phyloP scores from a whole-genome alignment of 2,329 filamentous ascomycete genomes.

The Diaporthe sp. region DNA sequence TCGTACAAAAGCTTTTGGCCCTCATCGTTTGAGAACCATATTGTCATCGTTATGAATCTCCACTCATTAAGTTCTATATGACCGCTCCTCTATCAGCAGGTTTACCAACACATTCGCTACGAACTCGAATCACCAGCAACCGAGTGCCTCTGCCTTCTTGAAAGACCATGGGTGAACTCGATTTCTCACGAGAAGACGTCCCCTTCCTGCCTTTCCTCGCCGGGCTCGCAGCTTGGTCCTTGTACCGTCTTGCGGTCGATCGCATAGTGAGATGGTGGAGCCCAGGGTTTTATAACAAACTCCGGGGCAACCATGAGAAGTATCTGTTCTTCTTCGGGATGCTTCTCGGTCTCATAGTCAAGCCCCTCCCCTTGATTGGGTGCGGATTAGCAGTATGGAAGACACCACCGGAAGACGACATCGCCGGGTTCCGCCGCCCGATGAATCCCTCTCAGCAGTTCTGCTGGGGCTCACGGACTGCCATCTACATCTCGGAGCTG shows the following conservation, averaged over 20 bases:
- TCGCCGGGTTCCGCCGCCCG: conserved; percentile 42
- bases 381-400: conserved; percentile 43
- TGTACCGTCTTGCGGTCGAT: conserved; percentile 39
- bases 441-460: conserved; percentile 44
- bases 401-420: conserved; percentile 44
- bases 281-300: conserved; percentile 41
- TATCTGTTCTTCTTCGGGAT: conserved; percentile 44
- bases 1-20: background rate
- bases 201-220: conserved; percentile 43
- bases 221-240: conserved; percentile 41
- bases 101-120: too few species aligned
- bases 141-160: too few species aligned
- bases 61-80: background rate
- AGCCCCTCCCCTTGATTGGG: conserved; percentile 41
- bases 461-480: conserved; percentile 45
- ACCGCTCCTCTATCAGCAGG: background rate
- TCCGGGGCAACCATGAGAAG: conserved; percentile 39
- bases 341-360: conserved; percentile 43
- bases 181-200: conserved; percentile 24
- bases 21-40: background rate
- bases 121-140: background rate
- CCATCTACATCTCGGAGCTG: conserved; percentile 44
- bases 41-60: background rate
- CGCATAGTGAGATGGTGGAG: conserved; percentile 37
- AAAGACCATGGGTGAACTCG: background rate